Conservation (phyloP, 768 basidiomycete genomes). For the Tremella yokohamensis region DNA sequence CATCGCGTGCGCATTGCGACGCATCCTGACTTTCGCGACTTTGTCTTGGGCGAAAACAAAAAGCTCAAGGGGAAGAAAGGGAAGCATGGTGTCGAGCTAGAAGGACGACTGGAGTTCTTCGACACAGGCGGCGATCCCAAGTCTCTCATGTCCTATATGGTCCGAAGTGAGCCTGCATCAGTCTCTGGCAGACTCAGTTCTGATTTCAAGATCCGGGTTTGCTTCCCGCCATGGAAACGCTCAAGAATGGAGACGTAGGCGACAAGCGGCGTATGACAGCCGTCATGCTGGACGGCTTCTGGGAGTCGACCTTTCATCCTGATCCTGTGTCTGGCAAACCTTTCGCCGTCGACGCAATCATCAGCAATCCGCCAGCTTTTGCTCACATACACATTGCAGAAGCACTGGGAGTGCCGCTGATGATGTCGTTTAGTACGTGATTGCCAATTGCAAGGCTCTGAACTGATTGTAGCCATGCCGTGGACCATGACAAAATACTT, state of each 20-base stretch:
- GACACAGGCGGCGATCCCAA: slow-evolving; percentile 63
- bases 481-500: slow-evolving; percentile 62
- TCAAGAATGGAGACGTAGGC: slow-evolving; percentile 63
- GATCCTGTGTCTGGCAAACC: slow-evolving; percentile 54
- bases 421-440: slow-evolving; percentile 57
- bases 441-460: background rate
- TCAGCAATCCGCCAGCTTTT: slow-evolving; percentile 66
- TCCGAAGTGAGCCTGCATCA: slow-evolving; percentile 57
- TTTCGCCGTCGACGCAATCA: slow-evolving; percentile 64
- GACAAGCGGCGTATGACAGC: slow-evolving; percentile 61
- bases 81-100: slow-evolving; percentile 19
- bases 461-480: slow-evolving; percentile 59
- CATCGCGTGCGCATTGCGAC: slow-evolving; percentile 64
- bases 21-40: slow-evolving; percentile 61
- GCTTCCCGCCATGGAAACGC: slow-evolving; percentile 60
- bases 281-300: slow-evolving; percentile 64
- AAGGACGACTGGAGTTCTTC: slow-evolving; percentile 58
- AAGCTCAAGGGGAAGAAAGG: slow-evolving; percentile 31
- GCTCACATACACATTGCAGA: slow-evolving; percentile 66
- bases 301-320: slow-evolving; percentile 58
- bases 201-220: slow-evolving; percentile 60
- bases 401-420: slow-evolving; percentile 60
- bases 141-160: slow-evolving; percentile 70
- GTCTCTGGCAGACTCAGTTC: too few relatives aligned
- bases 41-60: slow-evolving; percentile 56